Percentiles rank a stretch among this genome's conserved stretches.
Evolutionary conservation across 2,329 filamentous ascomycete species (phyloP).

Genomic region (Trichoderma breve): DNA sequence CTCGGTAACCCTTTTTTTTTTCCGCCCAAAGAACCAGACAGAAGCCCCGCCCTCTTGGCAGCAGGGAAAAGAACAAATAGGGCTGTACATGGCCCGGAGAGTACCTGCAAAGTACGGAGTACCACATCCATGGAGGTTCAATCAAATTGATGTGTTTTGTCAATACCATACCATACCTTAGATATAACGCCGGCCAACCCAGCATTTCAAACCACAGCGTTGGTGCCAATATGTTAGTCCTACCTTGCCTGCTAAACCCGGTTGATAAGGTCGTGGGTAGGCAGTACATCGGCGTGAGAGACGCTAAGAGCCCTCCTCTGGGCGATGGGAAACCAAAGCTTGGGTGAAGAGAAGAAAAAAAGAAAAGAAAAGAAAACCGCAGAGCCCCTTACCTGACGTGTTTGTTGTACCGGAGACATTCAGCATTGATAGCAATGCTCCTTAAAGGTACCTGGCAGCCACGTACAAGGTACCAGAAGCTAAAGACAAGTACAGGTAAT

Average conservation of each 20-base stretch:
- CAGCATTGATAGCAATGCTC: not conserved
- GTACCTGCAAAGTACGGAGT: not conserved
- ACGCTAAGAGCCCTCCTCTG: not conserved
- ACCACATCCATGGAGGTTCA: not conserved
- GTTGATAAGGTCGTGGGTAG: not conserved
- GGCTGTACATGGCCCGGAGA: constrained; percentile 1
- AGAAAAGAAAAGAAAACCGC: not conserved
- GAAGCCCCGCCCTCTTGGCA: constrained; percentile 11
- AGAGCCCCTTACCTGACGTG: not conserved
- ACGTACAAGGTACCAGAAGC: not conserved
- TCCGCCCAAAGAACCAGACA: not conserved
- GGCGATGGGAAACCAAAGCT: not conserved
- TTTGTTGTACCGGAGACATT: not conserved
- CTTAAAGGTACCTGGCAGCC: not conserved
- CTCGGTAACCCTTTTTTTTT: constrained; percentile 19
- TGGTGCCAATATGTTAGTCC: not conserved
- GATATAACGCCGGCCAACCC: not conserved
- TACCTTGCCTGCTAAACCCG: not conserved
- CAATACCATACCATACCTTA: not conserved
- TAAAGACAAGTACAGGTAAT: not conserved
- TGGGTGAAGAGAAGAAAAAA: not conserved
- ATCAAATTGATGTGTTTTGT: not conserved
- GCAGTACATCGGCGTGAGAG: not conserved
- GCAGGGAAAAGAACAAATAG: constrained; percentile 13
- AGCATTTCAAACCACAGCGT: not conserved